phyloP scores from a whole-genome alignment of 768 basidiomycete species.

The Suillus brevipes region DNA sequence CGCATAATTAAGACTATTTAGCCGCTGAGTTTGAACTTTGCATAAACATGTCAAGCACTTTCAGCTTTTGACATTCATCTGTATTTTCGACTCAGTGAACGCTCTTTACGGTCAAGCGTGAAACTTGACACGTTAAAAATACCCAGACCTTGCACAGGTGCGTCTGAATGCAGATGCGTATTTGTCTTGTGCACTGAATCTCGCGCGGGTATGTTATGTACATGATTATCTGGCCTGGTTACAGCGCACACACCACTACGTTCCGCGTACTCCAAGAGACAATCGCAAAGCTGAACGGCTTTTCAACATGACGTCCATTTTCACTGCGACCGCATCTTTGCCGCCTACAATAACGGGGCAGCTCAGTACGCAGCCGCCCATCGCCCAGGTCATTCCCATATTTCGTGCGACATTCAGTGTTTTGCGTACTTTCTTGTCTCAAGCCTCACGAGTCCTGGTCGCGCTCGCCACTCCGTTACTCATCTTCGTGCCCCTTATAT shows the following conservation, averaged over 20 bases:
- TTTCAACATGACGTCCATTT: not conserved
- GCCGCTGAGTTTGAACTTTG: no score
- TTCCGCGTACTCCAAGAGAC: not conserved
- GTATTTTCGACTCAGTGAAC: no score
- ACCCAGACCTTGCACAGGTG: not conserved
- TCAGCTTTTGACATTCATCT: no score
- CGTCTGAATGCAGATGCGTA: not conserved
- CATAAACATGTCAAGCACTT: no score
- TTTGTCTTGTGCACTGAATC: not conserved
- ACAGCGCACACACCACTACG: not conserved
- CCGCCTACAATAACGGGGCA: conserved; percentile 2
- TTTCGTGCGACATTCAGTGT: conserved; percentile 15
- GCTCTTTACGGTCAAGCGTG: not conserved
- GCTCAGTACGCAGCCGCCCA: conserved; percentile 20
- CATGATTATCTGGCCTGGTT: not conserved
- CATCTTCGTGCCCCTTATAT: conserved; percentile 25
- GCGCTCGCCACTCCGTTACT: conserved; percentile 19
- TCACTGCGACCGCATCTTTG: conserved; percentile 2
- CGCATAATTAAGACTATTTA: no score
- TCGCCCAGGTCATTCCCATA: conserved; percentile 23
- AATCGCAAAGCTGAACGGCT: not conserved
- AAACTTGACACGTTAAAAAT: not conserved
- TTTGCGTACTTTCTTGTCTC: conserved; percentile 14
- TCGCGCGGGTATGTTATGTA: not conserved
- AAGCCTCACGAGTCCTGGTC: conserved; percentile 14